These are phyloP conservation scores for Roridomyces roridus DNA, from an alignment of 768 basidiomycete species.

Conservation along the genomic window DNA sequence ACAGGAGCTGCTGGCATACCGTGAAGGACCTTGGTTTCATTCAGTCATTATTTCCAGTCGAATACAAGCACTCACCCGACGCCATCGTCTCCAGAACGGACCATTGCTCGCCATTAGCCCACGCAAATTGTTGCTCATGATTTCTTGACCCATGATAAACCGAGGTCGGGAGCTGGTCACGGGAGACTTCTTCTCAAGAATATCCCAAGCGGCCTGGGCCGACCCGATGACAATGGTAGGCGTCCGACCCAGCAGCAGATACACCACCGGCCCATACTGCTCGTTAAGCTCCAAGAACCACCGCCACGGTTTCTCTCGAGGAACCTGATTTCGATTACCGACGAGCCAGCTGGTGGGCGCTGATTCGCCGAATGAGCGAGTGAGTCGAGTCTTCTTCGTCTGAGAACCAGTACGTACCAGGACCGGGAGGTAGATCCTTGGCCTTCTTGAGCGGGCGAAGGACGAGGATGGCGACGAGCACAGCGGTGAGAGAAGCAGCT, in stretches of 20 bases:
- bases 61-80: constrained; percentile 39
- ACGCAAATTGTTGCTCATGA: constrained; percentile 51
- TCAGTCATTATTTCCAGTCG: background rate
- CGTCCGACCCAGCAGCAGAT: background rate
- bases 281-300: constrained; percentile 54
- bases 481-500: background rate
- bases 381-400: background rate
- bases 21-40: constrained; percentile 44
- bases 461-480: background rate
- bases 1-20: too few relatives aligned
- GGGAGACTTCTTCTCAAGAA: constrained; percentile 53
- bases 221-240: constrained; percentile 46
- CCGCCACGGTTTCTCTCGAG: constrained; percentile 51
- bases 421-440: constrained; percentile 20
- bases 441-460: constrained; percentile 9
- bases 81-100: constrained; percentile 54
- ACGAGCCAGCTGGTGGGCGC: constrained; percentile 30
- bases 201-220: constrained; percentile 52
- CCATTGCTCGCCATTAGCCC: constrained; percentile 52
- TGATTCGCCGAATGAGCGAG: too few relatives aligned
- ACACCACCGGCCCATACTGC: constrained; percentile 40
- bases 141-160: constrained; percentile 51
- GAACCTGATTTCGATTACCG: constrained; percentile 54
- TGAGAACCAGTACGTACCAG: constrained; percentile 4
- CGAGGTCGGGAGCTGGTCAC: constrained; percentile 55